Conservation (phyloP, 108 stramenopile species). For the Pinguiococcus pyrenoidosus region DNA sequence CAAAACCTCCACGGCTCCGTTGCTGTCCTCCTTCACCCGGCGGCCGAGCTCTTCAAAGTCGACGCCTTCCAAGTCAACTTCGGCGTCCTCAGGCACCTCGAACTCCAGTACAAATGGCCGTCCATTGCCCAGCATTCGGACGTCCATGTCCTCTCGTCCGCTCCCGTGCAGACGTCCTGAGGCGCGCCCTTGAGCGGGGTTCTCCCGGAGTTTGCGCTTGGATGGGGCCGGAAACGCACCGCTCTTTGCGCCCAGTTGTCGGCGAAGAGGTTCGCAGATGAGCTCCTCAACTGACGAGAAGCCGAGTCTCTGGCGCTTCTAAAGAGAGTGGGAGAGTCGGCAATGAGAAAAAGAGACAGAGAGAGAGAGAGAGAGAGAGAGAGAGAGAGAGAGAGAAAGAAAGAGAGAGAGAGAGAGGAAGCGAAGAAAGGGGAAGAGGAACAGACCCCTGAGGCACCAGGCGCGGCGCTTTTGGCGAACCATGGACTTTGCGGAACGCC, state of each 20-base stretch:
- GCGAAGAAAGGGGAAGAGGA: no score
- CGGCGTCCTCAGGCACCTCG: neutral
- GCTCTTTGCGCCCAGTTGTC: no score
- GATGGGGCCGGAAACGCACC: slow-evolving; percentile 3
- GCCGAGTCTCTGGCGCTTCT: neutral
- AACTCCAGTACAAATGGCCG: slow-evolving; percentile 35
- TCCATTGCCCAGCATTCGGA: slow-evolving; percentile 44
- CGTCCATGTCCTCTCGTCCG: slow-evolving; percentile 48
- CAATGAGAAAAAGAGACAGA: no score
- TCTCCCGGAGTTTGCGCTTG: no score
- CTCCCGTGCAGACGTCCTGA: slow-evolving; percentile 20
- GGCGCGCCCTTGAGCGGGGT: no score
- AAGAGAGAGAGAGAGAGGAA: no score
- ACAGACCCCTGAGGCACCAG: no score
- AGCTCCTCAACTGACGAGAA: slow-evolving; percentile 22
- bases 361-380: no score
- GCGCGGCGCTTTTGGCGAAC: slow-evolving; percentile 17
- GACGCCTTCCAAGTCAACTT: neutral
- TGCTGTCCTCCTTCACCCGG: neutral
- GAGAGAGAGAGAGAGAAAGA: no score
- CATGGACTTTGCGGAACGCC: slow-evolving; percentile 35
- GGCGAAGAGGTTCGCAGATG: slow-evolving; percentile 13
- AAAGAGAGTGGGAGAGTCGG: no score
- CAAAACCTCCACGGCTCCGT: slow-evolving; percentile 2
- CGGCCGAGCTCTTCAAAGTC: slow-evolving; percentile 2